These are phyloP conservation scores for Vitis hybrid DNA, from an alignment of 177 flowering plant species.

Conservation along the genomic window DNA sequence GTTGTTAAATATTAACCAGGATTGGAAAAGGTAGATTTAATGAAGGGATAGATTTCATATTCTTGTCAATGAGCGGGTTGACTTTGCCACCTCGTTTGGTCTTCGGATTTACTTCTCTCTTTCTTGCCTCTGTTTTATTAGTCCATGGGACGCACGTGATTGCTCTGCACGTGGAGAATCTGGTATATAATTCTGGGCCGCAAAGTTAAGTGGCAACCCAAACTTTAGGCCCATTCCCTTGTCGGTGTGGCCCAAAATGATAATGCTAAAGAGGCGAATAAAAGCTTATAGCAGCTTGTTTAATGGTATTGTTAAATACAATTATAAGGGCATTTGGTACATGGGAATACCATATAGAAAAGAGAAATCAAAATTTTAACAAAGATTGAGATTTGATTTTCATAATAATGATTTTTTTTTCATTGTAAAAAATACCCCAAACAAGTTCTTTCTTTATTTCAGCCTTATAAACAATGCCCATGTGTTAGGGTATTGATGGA, in stretches of 20 bases:
- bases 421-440: no score
- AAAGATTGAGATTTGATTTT: no score
- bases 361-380: no score
- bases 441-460: neutral
- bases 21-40: neutral
- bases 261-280: neutral
- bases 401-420: no score
- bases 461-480: neutral
- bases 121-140: no score
- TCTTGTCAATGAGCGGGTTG: conserved; percentile 13
- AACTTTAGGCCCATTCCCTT: neutral
- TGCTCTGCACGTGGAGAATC: no score
- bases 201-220: no score
- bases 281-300: neutral
- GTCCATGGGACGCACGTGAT: no score
- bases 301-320: no score
- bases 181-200: no score
- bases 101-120: conserved; percentile 9
- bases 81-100: neutral
- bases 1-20: neutral
- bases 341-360: no score
- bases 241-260: neutral
- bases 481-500: neutral
- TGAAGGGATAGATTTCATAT: neutral
- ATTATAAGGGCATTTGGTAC: no score